Base-by-base conservation (phyloP, 768 basidiomycete species). In the Lactarius sp. region DNA sequence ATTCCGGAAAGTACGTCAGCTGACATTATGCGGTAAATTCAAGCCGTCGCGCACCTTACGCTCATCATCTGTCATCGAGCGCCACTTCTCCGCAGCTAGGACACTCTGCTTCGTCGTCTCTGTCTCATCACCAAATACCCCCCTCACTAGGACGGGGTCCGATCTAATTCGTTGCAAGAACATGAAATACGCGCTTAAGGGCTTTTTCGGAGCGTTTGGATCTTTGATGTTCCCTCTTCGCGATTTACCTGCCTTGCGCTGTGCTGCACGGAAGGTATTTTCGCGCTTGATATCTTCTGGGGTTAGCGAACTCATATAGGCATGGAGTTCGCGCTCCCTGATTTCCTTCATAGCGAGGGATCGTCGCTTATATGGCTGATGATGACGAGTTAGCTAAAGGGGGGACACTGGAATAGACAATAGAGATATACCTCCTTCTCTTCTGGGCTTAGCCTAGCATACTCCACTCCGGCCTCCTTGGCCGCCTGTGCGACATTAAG, bases 21-120 rank as follows among this genome's bases (percentile, higher is more conserved):
- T 63, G 60, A 20, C 34, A 52, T 46, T 27, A 44, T 46, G 22
- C 64, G 46, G 56, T 64, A 53, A 54, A 73, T 27, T 70, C 67
- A 64, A 64, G 51, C 46, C n/a, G 61, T 36, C 44, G 71, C 80
- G 52, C 72, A 94, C 94, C 84, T 91, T 92, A 71, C 94, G 86
- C 76, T 98, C 93, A 52, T 88, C 92, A 75, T 94, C 92, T 36
- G 88, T 87, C 88, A 98, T 90, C 47, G 85, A 87, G 65, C 94
- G 83, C 94, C 94, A 98, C 75, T 89, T 88, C 60, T 88, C 89
- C 54, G 94, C 94, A 62, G 94, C 94, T 52, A 95, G 78, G 4
- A 94, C 91, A 75, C 92, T 94, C 79, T 97, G 94, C 75, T 90
- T 92, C 59, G 94, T 95, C 9, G 94, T 94, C 77, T 95, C 94